A percentile compares a stretch with the other conserved stretches of the same genome.
Evolutionary conservation across 164 flowering plant species (phyloP).

Genomic region (Chloranthus sessilifolius): DNA sequence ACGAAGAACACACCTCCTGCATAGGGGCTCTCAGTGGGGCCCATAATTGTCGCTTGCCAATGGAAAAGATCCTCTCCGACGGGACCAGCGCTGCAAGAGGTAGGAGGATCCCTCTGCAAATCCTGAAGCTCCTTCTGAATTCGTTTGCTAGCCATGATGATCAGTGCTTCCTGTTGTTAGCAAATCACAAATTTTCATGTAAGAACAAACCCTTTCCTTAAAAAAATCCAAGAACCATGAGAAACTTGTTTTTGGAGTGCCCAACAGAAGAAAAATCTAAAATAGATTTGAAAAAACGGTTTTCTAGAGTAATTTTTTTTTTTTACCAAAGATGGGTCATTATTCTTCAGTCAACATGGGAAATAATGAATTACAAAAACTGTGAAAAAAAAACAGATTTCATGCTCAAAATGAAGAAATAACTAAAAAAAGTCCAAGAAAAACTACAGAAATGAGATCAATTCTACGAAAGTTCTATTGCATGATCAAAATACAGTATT

Average conservation of each 20-base stretch:
- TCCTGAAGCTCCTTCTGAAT: slow-evolving; percentile 30
- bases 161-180: slow-evolving; percentile 5
- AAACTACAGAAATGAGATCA: too few relatives aligned
- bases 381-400: too few relatives aligned
- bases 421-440: too few relatives aligned
- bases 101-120: slow-evolving; percentile 28
- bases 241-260: too few relatives aligned
- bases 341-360: too few relatives aligned
- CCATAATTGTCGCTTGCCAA: slow-evolving; percentile 32
- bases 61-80: slow-evolving; percentile 29
- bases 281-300: slow-evolving; percentile 4
- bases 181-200: background rate
- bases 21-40: slow-evolving; percentile 26
- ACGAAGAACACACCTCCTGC: slow-evolving; percentile 28
- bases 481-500: too few relatives aligned
- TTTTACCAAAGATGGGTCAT: too few relatives aligned
- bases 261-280: background rate
- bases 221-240: background rate
- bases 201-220: background rate
- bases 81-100: slow-evolving; percentile 29
- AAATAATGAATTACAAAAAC: too few relatives aligned
- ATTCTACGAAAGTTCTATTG: too few relatives aligned
- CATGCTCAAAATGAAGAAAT: too few relatives aligned
- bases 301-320: too few relatives aligned
- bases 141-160: slow-evolving; percentile 27